phyloP scores from a whole-genome alignment of 2,329 filamentous ascomycete genomes.

The Colletotrichum siamense region DNA sequence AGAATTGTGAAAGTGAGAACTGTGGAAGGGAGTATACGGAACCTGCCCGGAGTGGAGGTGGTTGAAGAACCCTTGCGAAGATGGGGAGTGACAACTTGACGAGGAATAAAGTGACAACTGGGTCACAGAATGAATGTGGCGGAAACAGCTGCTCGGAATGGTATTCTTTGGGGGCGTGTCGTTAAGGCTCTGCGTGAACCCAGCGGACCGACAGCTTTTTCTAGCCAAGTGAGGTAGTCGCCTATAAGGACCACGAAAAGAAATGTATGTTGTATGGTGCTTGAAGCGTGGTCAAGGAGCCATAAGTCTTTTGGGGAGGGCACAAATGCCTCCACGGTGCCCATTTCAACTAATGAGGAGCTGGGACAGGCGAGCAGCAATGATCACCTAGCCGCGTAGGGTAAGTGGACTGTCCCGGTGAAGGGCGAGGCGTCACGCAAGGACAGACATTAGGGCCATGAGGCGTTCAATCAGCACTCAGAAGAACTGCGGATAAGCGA shows the following conservation, averaged over 20 bases:
- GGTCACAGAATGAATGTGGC: neutral
- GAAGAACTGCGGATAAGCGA: neutral
- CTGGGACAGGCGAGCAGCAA: constrained; percentile 2
- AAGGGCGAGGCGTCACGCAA: constrained; percentile 7
- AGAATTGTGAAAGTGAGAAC: neutral
- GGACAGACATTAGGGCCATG: neutral
- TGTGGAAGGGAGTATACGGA: neutral
- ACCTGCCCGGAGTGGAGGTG: neutral
- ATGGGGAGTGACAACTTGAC: neutral
- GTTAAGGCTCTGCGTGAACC: neutral
- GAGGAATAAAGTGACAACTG: neutral
- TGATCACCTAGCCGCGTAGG: neutral
- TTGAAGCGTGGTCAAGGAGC: constrained; percentile 31
- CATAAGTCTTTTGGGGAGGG: neutral
- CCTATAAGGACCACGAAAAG: neutral
- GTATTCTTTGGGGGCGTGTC: neutral
- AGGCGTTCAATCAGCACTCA: neutral
- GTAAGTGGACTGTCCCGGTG: neutral
- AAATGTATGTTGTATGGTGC: constrained; percentile 12
- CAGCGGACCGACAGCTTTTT: neutral
- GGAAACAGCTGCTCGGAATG: neutral
- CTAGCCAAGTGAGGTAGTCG: neutral
- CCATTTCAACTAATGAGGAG: neutral
- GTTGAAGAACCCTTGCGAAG: neutral
- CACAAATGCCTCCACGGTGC: neutral